These are phyloP conservation scores for Rutstroemia sp. DNA, from an alignment of 2,329 filamentous ascomycete genomes.

Conservation along the genomic window DNA sequence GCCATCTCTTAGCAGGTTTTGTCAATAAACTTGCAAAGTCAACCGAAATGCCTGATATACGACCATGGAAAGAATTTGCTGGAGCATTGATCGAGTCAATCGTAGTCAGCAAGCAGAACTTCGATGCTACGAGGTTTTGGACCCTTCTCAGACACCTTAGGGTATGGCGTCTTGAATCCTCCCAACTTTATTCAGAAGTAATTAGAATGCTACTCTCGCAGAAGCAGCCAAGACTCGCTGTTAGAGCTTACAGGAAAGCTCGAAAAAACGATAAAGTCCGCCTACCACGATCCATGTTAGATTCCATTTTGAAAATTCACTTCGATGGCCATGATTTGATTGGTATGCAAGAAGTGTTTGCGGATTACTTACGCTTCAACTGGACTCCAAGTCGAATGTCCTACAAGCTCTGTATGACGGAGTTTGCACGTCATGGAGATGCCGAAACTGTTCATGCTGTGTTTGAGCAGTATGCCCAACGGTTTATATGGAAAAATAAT, in stretches of 20 bases:
- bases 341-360: constrained; percentile 32
- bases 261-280: constrained; percentile 10
- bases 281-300: constrained; percentile 20
- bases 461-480: constrained; percentile 33
- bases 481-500: constrained; percentile 9
- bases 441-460: constrained; percentile 35
- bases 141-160: constrained; percentile 17
- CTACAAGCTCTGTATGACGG: constrained; percentile 31
- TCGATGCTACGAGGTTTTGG: constrained; percentile 12
- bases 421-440: constrained; percentile 40
- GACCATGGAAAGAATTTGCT: constrained; percentile 12
- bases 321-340: constrained; percentile 26
- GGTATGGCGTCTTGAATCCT: constrained; percentile 16
- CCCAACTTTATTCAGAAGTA: constrained; percentile 15
- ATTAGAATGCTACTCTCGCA: constrained; percentile 16
- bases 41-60: not conserved
- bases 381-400: constrained; percentile 23
- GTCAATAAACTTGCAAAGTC: not conserved
- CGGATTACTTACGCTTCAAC: constrained; percentile 31
- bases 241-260: constrained; percentile 20
- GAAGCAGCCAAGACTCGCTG: constrained; percentile 15
- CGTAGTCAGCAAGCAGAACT: constrained; percentile 13
- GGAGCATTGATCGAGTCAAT: constrained; percentile 13
- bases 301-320: constrained; percentile 27
- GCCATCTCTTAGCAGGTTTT: constrained; percentile 13